phyloP scores from a whole-genome alignment of 1,139 yeast genomes.

The Saccharomycopsis crataegensis region DNA sequence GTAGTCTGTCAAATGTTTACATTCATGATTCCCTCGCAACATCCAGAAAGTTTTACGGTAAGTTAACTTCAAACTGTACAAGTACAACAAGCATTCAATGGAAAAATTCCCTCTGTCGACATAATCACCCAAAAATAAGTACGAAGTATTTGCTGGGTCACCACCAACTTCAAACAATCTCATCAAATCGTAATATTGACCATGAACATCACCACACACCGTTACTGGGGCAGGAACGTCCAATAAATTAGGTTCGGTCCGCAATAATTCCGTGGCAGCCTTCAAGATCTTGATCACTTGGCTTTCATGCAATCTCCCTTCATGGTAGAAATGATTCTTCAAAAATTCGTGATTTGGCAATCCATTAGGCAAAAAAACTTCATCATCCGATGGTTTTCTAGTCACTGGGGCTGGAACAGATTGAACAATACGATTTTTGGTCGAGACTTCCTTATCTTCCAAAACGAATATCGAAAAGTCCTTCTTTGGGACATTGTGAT shows the following conservation, averaged over 20 bases:
- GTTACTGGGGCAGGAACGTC: constrained; percentile 90
- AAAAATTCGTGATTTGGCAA: constrained; percentile 69
- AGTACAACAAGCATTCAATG: constrained; percentile 74
- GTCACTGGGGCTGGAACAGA: constrained; percentile 66
- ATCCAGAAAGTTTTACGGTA: constrained; percentile 74
- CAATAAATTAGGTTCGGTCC: constrained; percentile 70
- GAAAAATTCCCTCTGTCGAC: constrained; percentile 95
- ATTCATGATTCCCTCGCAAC: constrained; percentile 93
- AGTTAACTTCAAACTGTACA: constrained; percentile 75
- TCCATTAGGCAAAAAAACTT: constrained; percentile 57
- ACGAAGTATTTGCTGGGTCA: constrained; percentile 67
- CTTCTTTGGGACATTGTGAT: constrained; percentile 21
- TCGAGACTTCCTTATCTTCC: constrained; percentile 67
- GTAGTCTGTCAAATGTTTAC: constrained; percentile 87
- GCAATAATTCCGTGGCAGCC: constrained; percentile 61
- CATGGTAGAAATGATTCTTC: constrained; percentile 65
- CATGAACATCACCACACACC: constrained; percentile 95
- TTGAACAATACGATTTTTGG: constrained; percentile 61
- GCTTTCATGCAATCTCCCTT: constrained; percentile 68
- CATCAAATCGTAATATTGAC: constrained; percentile 87
- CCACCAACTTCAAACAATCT: constrained; percentile 95
- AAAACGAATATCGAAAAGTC: constrained; percentile 53
- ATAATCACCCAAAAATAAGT: constrained; percentile 87
- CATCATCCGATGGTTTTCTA: constrained; percentile 55
- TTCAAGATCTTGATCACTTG: constrained; percentile 67